Base-by-base conservation (phyloP, 345 rosid genomes). In the Diplotaxis tenuifolia region DNA sequence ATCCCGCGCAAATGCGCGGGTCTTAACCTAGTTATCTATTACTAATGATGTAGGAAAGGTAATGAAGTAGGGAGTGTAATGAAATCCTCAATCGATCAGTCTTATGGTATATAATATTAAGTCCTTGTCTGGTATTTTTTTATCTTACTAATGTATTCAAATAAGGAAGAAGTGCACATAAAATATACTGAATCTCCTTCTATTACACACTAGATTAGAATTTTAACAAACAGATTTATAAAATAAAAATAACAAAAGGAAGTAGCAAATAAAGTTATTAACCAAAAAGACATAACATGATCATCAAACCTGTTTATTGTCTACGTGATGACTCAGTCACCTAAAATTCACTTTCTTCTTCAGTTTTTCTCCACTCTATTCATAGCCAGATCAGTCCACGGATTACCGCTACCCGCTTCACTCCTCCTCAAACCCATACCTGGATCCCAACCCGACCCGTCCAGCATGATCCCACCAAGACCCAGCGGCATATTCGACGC, bases 401-500 rank as follows among this genome's bases (percentile, higher is more conserved):
- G 69, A 58, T 53, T 62, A 59, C 34, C 42, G 12, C 49, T 45
- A 65, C 59, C 60, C 29, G 75, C 28, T 21, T 76, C 79, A 52
- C 18, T 23, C 18, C 60, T 69, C 70, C 74, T 68, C 36, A 75
- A 62, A 69, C 75, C 71, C 70, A 61, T 68, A 70, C 71, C 75
- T 54, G 75, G 23, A 53, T 70, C 75, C 75, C 71, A 70, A 32
- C 67, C 80, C 23, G 76, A 65, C 36, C 76, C 72, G 27, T 71
- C 75, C 0, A 76, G 62, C 14, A 76, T 14, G 62, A 76, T 65
- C 71, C 80, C 80, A 3, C 79, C 79, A 11, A 76, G 75, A 64
- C 80, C 80, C 10, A 76, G 54, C 71, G 70, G 80, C 80, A 76
- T 70, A 62, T 76, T 76, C 22, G 75, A 70, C 12, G 80, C 60